Evolutionary conservation across 805 yeast species (phyloP), one percentile per base, ranked within the genome.

Genomic region (Metschnikowia chrysomelidarum): DNA sequence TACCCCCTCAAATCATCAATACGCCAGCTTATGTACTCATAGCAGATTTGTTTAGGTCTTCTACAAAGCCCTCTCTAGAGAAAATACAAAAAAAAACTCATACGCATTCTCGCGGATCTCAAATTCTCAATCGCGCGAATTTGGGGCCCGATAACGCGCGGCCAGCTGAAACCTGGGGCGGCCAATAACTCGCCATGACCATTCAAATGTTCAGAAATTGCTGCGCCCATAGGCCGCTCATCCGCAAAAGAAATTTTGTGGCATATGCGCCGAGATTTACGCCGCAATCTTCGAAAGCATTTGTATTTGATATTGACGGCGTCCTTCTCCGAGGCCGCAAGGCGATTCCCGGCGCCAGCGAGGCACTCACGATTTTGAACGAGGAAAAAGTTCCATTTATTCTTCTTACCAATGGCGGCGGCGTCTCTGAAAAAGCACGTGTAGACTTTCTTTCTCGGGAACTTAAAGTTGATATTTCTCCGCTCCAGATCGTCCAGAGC

Each of bases 331-430:
- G 89, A 42, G 95, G 96, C 13, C 62, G 74, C 14, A 68, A 68
- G 31, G 76, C 89, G 1, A 75, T 88, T 30, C 76, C 78, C 2
- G 69, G 67, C 27, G 96, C 95, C 2, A 63, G 62, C 9, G 69
- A 69, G 12, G 83, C 95, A 0, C 61, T 85, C 19, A 55, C 66
- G 30, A 54, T 75, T 12, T 63, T 89, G 29, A 64, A 80, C 27
- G 44, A 68, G 6, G 53, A 70, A 15, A 68, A 71, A 13, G 65
- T 87, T 5, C 96, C 97, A 1, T 89, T 78, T 62, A 76, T 87
- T n/a, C 54, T 89, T 26, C 67, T 89, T 54, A 88, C 96, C 6
- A 88, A 89, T 56, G 96, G 97, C 13, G 96, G 96, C 5, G 96
- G 97, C 2, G 71, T 71, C 20, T 60, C 74, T 9, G 97, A 88